Conservation (phyloP, 371 early-diverging fungal genomes). For the Furculomyces boomerangus region DNA sequence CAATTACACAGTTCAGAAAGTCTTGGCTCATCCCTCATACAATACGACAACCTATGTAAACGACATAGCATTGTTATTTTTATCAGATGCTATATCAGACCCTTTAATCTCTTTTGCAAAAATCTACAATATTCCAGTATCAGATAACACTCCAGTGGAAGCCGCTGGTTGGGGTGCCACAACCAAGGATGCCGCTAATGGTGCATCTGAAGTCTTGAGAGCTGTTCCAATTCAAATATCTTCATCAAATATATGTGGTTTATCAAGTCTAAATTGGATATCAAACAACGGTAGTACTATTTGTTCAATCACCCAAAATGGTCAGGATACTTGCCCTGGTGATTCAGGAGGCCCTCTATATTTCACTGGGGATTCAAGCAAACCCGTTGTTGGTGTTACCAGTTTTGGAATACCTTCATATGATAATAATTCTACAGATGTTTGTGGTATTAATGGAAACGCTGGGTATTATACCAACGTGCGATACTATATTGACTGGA, state of each 20-base stretch:
- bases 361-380: conserved; percentile 1
- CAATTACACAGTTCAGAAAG: background rate
- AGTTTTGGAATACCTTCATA: background rate
- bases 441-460: background rate
- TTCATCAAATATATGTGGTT: conserved; percentile 12
- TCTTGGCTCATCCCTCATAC: background rate
- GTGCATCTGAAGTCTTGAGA: conserved; percentile 14
- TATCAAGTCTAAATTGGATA: conserved; percentile 12
- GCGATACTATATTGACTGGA: background rate
- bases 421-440: background rate
- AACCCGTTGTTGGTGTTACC: background rate
- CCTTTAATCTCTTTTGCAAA: background rate
- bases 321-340: conserved; percentile 25
- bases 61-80: background rate
- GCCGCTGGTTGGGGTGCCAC: conserved; percentile 30
- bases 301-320: conserved; percentile 20
- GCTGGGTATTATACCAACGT: background rate
- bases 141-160: conserved; percentile 10
- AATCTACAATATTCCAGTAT: background rate
- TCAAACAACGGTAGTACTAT: conserved; percentile 16
- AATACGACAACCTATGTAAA: background rate
- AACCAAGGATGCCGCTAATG: conserved; percentile 1
- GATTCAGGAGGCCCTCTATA: conserved; percentile 28
- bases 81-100: background rate
- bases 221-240: conserved; percentile 14